phyloP scores from a whole-genome alignment of 2,329 filamentous ascomycete species.

The Aspergillus udagawae region DNA sequence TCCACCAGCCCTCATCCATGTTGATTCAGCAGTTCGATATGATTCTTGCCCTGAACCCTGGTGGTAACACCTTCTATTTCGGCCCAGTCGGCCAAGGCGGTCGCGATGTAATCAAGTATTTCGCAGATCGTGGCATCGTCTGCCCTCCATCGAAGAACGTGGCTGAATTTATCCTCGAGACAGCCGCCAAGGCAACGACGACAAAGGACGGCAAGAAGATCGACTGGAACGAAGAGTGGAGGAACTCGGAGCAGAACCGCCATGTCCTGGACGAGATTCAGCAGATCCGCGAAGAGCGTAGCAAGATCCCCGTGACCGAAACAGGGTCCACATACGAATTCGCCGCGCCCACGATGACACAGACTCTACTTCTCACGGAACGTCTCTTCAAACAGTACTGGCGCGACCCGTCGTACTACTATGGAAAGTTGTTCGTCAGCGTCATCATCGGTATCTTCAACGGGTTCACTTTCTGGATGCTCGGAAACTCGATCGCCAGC shows the following conservation, averaged over 20 bases:
- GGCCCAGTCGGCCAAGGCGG: slow-evolving; percentile 67
- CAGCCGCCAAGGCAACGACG: slow-evolving; percentile 55
- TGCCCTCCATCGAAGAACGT: slow-evolving; percentile 65
- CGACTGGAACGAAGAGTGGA: slow-evolving; percentile 75
- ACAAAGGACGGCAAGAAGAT: slow-evolving; percentile 51
- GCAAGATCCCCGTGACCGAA: slow-evolving; percentile 44
- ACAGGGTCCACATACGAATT: slow-evolving; percentile 52
- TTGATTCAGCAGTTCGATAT: slow-evolving; percentile 71
- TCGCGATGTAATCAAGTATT: slow-evolving; percentile 62
- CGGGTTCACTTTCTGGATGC: slow-evolving; percentile 71
- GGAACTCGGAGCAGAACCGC: slow-evolving; percentile 58
- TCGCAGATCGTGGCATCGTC: slow-evolving; percentile 60
- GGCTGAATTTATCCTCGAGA: slow-evolving; percentile 64
- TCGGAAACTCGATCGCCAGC: slow-evolving; percentile 61
- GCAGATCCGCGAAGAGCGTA: slow-evolving; percentile 56
- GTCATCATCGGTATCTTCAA: slow-evolving; percentile 73
- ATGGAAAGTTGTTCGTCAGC: slow-evolving; percentile 69
- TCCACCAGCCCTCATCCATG: slow-evolving; percentile 67
- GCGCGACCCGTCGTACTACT: slow-evolving; percentile 72
- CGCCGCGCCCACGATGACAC: slow-evolving; percentile 60
- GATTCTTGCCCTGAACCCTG: slow-evolving; percentile 65
- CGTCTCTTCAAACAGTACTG: slow-evolving; percentile 70
- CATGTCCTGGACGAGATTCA: slow-evolving; percentile 62
- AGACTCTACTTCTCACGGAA: slow-evolving; percentile 64
- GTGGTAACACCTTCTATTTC: slow-evolving; percentile 70